A percentile compares a stretch with the other conserved stretches of the same genome.
phyloP scores from a whole-genome alignment of 2,329 filamentous ascomycete genomes.

The Tolypocladium paradoxum region DNA sequence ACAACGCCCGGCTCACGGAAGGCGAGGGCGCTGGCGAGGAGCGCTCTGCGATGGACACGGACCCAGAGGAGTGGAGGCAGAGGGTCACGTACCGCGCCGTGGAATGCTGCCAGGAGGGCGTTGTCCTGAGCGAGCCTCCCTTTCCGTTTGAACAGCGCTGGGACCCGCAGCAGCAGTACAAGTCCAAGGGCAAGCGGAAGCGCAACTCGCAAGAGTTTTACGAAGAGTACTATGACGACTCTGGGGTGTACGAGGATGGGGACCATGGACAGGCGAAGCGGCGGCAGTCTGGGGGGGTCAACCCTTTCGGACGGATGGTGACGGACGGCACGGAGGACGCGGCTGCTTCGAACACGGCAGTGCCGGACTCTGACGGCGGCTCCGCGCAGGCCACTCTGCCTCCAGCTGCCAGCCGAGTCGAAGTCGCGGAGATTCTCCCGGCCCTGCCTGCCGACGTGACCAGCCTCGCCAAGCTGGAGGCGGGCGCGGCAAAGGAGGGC shows the following conservation, averaged over 20 bases:
- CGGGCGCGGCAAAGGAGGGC: constrained; percentile 39
- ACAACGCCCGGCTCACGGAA: constrained; percentile 22
- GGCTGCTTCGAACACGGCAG: constrained; percentile 2
- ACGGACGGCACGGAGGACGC: not conserved
- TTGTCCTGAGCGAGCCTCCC: constrained; percentile 63
- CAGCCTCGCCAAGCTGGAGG: constrained; percentile 37
- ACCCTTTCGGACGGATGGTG: not conserved
- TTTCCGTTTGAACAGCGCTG: constrained; percentile 87
- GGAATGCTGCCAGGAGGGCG: constrained; percentile 66
- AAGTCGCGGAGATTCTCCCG: constrained; percentile 48
- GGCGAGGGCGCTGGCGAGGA: constrained; percentile 6
- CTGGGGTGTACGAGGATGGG: constrained; percentile 20
- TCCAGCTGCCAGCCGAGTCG: not conserved
- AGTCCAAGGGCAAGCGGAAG: constrained; percentile 37
- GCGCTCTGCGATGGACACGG: constrained; percentile 18
- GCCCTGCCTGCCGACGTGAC: constrained; percentile 46
- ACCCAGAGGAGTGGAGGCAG: constrained; percentile 58
- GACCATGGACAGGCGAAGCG: constrained; percentile 1
- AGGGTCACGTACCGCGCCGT: constrained; percentile 69
- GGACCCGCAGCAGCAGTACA: constrained; percentile 60
- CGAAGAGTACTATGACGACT: constrained; percentile 19
- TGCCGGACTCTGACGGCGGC: not conserved
- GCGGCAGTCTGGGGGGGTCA: not conserved
- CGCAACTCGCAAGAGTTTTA: constrained; percentile 25
- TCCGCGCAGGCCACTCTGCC: not conserved